phyloP scores from a whole-genome alignment of 2,329 filamentous ascomycete genomes.

The Aquanectria penicillioides region DNA sequence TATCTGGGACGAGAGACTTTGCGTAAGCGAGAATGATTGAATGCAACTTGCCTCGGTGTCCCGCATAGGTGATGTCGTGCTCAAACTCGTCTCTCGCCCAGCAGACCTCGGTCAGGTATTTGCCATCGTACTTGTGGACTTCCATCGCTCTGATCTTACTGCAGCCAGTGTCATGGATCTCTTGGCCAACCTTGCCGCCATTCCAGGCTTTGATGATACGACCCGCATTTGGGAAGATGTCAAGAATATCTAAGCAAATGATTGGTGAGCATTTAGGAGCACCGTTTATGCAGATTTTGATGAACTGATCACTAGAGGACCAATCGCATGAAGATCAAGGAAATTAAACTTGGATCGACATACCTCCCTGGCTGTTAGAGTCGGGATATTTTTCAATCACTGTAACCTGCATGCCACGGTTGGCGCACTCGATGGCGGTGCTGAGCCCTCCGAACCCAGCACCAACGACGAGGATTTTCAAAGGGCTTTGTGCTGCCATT shows the following conservation, averaged over 20 bases:
- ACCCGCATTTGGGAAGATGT: constrained; percentile 20
- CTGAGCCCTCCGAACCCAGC: constrained; percentile 11
- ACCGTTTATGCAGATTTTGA: too few relatives aligned
- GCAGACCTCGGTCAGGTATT: constrained; percentile 9
- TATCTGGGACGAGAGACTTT: constrained; percentile 16
- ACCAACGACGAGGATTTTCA: constrained; percentile 10
- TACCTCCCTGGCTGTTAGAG: constrained; percentile 20
- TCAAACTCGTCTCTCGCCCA: constrained; percentile 18
- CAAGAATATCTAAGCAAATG: constrained; percentile 9
- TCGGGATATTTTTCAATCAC: constrained; percentile 23
- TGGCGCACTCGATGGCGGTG: constrained; percentile 18
- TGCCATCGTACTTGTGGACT: constrained; percentile 19
- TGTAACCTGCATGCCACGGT: constrained; percentile 19
- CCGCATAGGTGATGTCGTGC: constrained; percentile 19
- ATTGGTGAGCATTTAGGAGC: too few relatives aligned
- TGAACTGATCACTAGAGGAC: too few relatives aligned
- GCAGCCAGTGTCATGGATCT: constrained; percentile 20
- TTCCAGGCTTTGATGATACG: constrained; percentile 17
- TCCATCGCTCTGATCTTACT: constrained; percentile 15
- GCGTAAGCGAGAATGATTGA: constrained; percentile 14
- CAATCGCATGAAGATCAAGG: too few relatives aligned
- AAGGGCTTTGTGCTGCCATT: constrained; percentile 8
- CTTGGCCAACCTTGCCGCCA: constrained; percentile 16
- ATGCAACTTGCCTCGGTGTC: constrained; percentile 19
- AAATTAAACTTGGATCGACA: too few relatives aligned